A percentile compares a stretch with the other conserved stretches of the same genome.
phyloP scores from a whole-genome alignment of 306 rosid genomes.

The Vigna unguiculata region DNA sequence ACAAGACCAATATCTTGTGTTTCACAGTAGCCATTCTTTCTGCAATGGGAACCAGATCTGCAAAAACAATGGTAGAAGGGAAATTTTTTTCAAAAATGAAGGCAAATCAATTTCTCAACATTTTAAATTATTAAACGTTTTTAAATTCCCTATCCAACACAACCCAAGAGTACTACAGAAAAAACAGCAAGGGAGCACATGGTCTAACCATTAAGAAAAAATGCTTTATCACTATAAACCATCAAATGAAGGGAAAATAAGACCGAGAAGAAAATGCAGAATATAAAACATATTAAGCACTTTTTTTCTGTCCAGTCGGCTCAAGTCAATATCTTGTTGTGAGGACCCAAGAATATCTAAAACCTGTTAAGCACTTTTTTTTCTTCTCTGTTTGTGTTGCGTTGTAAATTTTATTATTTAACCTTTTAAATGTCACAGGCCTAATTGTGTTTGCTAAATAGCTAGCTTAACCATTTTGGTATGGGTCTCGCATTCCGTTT shows the following conservation, averaged over 20 bases:
- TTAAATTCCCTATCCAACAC: neutral
- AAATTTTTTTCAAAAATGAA: neutral
- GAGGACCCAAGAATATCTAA: neutral
- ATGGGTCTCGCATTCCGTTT: neutral
- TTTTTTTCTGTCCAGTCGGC: neutral
- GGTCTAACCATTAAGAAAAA: neutral
- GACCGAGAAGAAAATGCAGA: neutral
- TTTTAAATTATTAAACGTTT: neutral
- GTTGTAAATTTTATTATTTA: neutral
- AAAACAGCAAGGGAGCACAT: neutral
- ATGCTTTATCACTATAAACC: slow-evolving; percentile 6
- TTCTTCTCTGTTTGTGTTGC: neutral
- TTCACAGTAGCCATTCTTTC: slow-evolving; percentile 96
- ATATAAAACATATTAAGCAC: neutral
- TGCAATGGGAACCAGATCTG: slow-evolving; percentile 83
- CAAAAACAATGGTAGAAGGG: slow-evolving; percentile 37
- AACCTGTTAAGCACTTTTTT: neutral
- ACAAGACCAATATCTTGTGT: slow-evolving; percentile 87
- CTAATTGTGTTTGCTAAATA: neutral
- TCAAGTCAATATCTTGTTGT: neutral
- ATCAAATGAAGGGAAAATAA: slow-evolving; percentile 18
- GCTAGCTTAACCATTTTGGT: neutral
- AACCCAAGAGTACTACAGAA: neutral
- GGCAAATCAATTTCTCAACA: neutral
- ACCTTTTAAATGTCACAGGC: neutral